Evolutionary conservation across 129 eudicot species (phyloP), one percentile per base, ranked within the genome.

Genomic region (Flaveria robusta): DNA sequence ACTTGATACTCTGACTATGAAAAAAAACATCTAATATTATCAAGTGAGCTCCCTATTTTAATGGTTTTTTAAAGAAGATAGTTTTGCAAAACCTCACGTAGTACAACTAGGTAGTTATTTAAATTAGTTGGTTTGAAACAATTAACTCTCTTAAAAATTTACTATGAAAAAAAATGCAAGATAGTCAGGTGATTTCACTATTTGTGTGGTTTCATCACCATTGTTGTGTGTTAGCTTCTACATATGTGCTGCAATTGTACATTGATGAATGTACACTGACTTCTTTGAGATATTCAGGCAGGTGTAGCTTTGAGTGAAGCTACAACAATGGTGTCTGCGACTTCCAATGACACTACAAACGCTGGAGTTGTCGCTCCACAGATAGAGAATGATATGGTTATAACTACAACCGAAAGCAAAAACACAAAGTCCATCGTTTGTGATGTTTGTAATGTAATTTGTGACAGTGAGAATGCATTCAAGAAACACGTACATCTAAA

Each of bases 221-320:
- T 34, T 16, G 19, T 65, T 65, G 49, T 65, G 18, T 34, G 34
- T 67, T 67, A n/a, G 29, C 18, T 42, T 67, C n/a, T 19, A 9
- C 18, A 18, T 18, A 67, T 19, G 1, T 39, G 63, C 16, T 52
- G 20, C 29, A 46, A 39, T 55, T 39, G 54, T 2, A 2, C 13
- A 24, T 68, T 70, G 13, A 58, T 73, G 67, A 39, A 34, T 54
- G 12, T 31, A 31, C 12, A 12, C 19, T 55, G 56, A 15, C 19
- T 73, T 60, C 3, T 14, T 41, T 52, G 45, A 54, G 68, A 34
- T 71, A 59, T 79, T 62, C 39, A 79, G 83, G 67, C 78, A 31
- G 83, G 83, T 79, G 77, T 67, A 34, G n/a, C 3, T 65, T 71
- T 71, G 37, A 41, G 34, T 71, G 67, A 79, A 79, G 19, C 52